Percentiles rank a stretch among this genome's conserved stretches.
phyloP scores from a whole-genome alignment of 345 rosid genomes.

The Reutealis trisperma region DNA sequence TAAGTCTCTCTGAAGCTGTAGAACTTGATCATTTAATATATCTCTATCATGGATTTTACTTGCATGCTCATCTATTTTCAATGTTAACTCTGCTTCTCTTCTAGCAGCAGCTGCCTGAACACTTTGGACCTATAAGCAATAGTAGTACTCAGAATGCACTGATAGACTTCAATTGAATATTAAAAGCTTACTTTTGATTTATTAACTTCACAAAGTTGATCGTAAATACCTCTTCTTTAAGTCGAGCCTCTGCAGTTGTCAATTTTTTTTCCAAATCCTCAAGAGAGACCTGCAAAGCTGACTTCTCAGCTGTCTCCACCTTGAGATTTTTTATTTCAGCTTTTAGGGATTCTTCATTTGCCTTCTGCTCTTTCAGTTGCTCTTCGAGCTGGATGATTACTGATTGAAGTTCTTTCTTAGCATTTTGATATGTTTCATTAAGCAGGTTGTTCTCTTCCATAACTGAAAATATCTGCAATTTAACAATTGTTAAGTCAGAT shows the following conservation, averaged over 20 bases:
- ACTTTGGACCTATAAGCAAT: constrained; percentile 42
- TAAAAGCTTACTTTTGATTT: background rate
- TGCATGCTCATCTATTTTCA: constrained; percentile 48
- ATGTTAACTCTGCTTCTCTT: constrained; percentile 44
- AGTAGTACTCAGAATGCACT: constrained; percentile 3
- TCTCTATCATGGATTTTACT: constrained; percentile 45
- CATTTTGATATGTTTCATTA: constrained; percentile 55
- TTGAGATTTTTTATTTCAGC: constrained; percentile 52
- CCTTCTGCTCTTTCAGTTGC: constrained; percentile 50
- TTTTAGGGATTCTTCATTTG: constrained; percentile 43
- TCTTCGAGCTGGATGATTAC: constrained; percentile 60
- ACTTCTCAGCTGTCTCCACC: constrained; percentile 48
- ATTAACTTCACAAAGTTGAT: background rate
- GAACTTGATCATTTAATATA: constrained; percentile 41
- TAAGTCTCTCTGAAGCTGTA: constrained; percentile 57
- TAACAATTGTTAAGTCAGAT: constrained; percentile 4
- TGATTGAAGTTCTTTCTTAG: constrained; percentile 73
- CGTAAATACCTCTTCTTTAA: constrained; percentile 57
- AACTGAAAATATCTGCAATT: constrained; percentile 62
- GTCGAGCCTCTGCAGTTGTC: constrained; percentile 37
- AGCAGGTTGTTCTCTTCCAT: constrained; percentile 73
- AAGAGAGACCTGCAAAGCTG: constrained; percentile 48
- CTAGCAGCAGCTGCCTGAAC: constrained; percentile 34
- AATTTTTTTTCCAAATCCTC: constrained; percentile 66
- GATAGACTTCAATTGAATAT: background rate